Evolutionary conservation across 2,329 filamentous ascomycete genomes (phyloP), one percentile per base, ranked within the genome.

Genomic region (Clarireedia paspali): DNA sequence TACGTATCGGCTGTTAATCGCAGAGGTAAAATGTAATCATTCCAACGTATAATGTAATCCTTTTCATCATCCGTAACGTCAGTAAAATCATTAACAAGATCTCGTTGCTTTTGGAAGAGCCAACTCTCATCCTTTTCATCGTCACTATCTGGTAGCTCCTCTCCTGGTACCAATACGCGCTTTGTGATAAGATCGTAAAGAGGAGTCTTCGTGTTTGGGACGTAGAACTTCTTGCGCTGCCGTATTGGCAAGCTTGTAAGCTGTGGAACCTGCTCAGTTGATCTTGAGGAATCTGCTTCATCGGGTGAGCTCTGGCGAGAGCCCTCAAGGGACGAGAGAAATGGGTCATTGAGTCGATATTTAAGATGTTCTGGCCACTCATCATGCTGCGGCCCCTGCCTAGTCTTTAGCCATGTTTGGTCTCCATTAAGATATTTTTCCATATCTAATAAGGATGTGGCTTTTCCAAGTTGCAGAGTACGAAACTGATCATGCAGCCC

Each of bases 371-470:
- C 50, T 6, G 45, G 36, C 53, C 53, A 55, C 42, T 36, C 34
- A 48, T 73, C 68, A 49, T 75, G 67, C 2, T 71, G 62, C 0
- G 73, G 69, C 0, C 73, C 74, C 40, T 75, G 64, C 3, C 77
- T 74, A 6, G 72, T 71, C 15, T 67, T 71, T 5, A 73, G 59
- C 74, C 75, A 80, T 1, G 75, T 73, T 10, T 74, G 66, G 57
- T 81, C 76, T 7, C 76, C 76, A 2, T 70, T 66, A 15, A 75
- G 60, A 53, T 72, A 73, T 20, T 71, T 72, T 20, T 75, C 71
- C 42, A 81, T 60, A 54, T 76, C 72, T 23, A 81, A 75, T 0
- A 73, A 68, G 56, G 73, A 73, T 2, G 68, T 67, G 2, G 77
- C 70, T 15, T 69, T 71, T 2, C 71, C 71, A 2, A 80, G 69